phyloP scores from a whole-genome alignment of 306 rosid species.

The Alnus rubra region DNA sequence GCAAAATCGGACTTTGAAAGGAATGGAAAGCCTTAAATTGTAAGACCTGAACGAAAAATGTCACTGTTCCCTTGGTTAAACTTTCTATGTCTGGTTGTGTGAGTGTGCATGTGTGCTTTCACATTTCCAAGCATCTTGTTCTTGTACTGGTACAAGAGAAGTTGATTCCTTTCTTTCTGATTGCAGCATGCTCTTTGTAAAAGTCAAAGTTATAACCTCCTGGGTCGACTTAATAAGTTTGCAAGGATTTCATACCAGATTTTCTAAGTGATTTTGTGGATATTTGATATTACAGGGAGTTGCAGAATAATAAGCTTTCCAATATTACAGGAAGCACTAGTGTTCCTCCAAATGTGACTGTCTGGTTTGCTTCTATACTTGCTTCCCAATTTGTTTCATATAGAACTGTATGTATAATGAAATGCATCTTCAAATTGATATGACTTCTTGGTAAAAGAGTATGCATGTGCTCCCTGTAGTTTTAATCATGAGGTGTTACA shows the following conservation, averaged over 20 bases:
- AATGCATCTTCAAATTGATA: background rate
- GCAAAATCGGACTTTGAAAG: constrained; percentile 47
- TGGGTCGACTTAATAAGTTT: constrained; percentile 5
- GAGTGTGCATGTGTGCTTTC: background rate
- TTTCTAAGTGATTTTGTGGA: constrained; percentile 29
- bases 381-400: constrained; percentile 10
- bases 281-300: constrained; percentile 58
- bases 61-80: constrained; percentile 7
- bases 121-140: constrained; percentile 7
- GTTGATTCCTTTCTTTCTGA: background rate
- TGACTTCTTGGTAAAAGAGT: background rate
- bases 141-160: constrained; percentile 2
- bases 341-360: constrained; percentile 68
- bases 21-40: constrained; percentile 48
- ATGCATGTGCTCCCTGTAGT: background rate
- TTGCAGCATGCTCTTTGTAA: background rate
- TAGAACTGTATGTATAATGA: background rate
- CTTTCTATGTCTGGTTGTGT: background rate
- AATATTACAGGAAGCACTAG: constrained; percentile 51
- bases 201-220: background rate
- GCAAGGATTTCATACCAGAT: background rate
- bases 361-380: constrained; percentile 61
- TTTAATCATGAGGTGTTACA: background rate
- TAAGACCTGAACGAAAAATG: constrained; percentile 49
- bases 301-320: constrained; percentile 66